Conservation (phyloP, 73 alveolate genomes). For the Paramecium tetraurelia region DNA sequence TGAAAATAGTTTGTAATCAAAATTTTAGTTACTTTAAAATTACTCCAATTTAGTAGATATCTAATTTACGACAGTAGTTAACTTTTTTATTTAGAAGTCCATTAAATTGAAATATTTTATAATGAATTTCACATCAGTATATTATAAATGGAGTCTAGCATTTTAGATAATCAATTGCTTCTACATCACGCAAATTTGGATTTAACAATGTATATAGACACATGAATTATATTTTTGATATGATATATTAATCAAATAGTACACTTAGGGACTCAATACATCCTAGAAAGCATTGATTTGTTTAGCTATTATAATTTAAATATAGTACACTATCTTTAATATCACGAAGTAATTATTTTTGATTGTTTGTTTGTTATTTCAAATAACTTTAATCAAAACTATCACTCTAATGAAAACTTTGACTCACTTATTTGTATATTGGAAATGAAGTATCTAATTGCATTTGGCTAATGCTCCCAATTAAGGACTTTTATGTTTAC, state of each 20-base stretch:
- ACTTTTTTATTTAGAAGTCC: not conserved
- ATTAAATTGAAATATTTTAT: not conserved
- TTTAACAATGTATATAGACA: no score
- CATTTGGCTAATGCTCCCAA: not conserved
- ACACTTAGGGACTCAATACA: not conserved
- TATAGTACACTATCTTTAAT: not conserved
- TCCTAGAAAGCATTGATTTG: not conserved
- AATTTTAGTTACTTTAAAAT: not conserved
- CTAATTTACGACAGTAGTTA: not conserved
- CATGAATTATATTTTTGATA: not conserved
- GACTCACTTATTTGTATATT: not conserved
- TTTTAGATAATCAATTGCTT: not conserved
- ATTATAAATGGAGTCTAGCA: not conserved
- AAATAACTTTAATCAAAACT: not conserved
- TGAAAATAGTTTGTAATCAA: not conserved
- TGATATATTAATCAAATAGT: not conserved
- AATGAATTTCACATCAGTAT: not conserved
- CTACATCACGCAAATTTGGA: no score
- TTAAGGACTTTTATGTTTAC: not conserved
- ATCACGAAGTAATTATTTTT: constrained; percentile 13
- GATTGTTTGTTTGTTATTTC: not conserved
- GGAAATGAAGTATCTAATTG: not conserved
- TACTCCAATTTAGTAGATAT: not conserved
- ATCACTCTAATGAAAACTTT: not conserved
- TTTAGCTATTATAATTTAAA: not conserved